Evolutionary conservation across 148 eudicot genomes (phyloP), one percentile per base, ranked within the genome.

Genomic region (Cornus suecica): DNA sequence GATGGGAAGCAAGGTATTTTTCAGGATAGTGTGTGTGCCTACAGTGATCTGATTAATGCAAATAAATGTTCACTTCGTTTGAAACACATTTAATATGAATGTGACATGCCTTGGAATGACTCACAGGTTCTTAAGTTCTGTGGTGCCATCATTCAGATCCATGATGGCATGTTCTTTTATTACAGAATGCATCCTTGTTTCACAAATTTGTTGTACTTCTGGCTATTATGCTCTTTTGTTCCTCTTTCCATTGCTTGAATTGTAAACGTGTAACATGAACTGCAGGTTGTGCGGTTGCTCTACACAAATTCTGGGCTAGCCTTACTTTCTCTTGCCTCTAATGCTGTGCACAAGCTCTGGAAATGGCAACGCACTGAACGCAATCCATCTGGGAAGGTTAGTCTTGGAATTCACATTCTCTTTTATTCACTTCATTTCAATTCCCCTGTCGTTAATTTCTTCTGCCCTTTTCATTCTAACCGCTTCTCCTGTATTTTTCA

Each of bases 261-360:
- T 26, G 70, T n/a, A 10, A 14, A 60, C 9, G 54, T 24, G 9
- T 58, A 18, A 11, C 16, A 28, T 70, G 28, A 8, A 52, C 51
- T 77, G 80, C 77, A 90, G 94, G 84, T 90, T 75, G 77, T 86
- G 75, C 80, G 91, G 73, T 67, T 90, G 74, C 80, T 86, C 24
- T 90, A 90, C 73, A 88, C 94, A 13, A 90, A 86, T 79, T 84
- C 88, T 75, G 94, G 94, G 37, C 45, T 78, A 56, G 85, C 90
- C 37, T n/a, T 90, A 22, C 78, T 90, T 52, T 88, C 90, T 16
- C 83, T 90, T 66, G 91, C 88, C 61, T 78, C 86, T 24, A 88
- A 84, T 82, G 90, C 89, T 23, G 82, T 83, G 71, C 91, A 88
- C 75, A 88, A 88, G 80, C 86, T 90, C 29, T 90, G 94, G 94